phyloP scores from a whole-genome alignment of 140 eudicot genomes.

The Cichorium intybus region DNA sequence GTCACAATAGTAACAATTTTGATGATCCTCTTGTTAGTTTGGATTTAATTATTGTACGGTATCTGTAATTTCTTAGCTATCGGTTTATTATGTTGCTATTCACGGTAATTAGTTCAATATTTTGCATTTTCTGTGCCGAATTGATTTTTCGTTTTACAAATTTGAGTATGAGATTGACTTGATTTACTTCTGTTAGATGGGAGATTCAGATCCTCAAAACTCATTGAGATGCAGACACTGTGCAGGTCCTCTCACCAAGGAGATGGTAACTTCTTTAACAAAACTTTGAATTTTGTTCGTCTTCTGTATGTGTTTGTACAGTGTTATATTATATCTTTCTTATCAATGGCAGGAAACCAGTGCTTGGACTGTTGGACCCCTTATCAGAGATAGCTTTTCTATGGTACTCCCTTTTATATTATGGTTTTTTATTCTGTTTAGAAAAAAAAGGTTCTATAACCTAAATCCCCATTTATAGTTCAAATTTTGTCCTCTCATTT shows the following conservation, averaged over 20 bases:
- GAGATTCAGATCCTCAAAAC: conserved; percentile 35
- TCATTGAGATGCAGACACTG: conserved; percentile 67
- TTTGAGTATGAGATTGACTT: not conserved
- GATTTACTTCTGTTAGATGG: conserved; percentile 28
- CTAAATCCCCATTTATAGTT: not conserved
- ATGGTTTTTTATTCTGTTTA: not conserved
- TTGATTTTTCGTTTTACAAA: not conserved
- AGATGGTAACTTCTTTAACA: conserved; percentile 43
- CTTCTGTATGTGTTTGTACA: not conserved
- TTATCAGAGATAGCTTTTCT: conserved; percentile 82
- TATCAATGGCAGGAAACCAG: conserved; percentile 67
- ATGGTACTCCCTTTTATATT: conserved; percentile 42
- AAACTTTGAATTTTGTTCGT: not conserved
- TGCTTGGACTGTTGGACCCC: conserved; percentile 84
- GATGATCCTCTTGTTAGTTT: not conserved
- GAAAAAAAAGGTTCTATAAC: conserved; percentile 1
- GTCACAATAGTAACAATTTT: not conserved
- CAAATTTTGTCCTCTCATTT: not conserved
- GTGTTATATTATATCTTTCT: not conserved
- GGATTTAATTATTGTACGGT: not conserved
- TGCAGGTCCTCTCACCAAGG: conserved; percentile 80
- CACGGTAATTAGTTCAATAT: not conserved
- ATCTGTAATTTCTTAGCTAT: not conserved
- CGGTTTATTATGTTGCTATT: not conserved
- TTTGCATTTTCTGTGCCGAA: not conserved